Evolutionary conservation across 2,329 filamentous ascomycete genomes (phyloP), one percentile per base, ranked within the genome.

Genomic region (Xylariaceae sp.): DNA sequence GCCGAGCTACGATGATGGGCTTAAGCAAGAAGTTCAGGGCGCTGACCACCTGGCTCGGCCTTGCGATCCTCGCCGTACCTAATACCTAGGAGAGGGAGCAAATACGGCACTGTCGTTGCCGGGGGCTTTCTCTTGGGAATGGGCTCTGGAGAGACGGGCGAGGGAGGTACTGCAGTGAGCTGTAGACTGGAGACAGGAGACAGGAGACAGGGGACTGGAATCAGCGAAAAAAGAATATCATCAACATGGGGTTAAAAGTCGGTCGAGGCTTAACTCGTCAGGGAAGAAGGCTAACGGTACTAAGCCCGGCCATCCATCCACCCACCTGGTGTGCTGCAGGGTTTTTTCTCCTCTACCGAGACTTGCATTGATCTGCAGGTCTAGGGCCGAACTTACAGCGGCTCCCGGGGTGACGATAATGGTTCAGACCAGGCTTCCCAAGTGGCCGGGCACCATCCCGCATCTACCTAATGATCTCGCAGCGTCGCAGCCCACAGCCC

Each of bases 301-400:
- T 26, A 26, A 11, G 11, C 22, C 11, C 22, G 22, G 22, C 22
- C 22, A 11, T 11, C 22, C 22, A 17, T n/a, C 30, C 15, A 11
- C 22, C 22, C 22, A 17, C 30, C 30, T 32, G 30, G 29, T 39
- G 36, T 41, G 34, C 32, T 33, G 39, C 45, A 47, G 22, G 43
- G 41, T 36, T 51, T 44, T 37, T 39, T 37, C 44, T 41, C 39
- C 41, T 47, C 41, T 51, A 49, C 49, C 49, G 49, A 51, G 44
- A 51, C 42, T 35, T 49, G 49, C 49, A 51, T 47, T 9, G 41
- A 49, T 48, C 43, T 51, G 45, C 48, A 43, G 41, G 31, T 38
- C 41, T 38, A 45, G 43, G 43, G 38, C 47, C 49, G 46, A 39
- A 13, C n/a, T 19, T 43, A 40, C 32, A 3, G 7, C 29, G n/a